A percentile compares a stretch with the other conserved stretches of the same genome.
These are phyloP conservation scores for Collybiopsis luxurians DNA, from an alignment of 768 basidiomycete genomes.

Conservation along the genomic window DNA sequence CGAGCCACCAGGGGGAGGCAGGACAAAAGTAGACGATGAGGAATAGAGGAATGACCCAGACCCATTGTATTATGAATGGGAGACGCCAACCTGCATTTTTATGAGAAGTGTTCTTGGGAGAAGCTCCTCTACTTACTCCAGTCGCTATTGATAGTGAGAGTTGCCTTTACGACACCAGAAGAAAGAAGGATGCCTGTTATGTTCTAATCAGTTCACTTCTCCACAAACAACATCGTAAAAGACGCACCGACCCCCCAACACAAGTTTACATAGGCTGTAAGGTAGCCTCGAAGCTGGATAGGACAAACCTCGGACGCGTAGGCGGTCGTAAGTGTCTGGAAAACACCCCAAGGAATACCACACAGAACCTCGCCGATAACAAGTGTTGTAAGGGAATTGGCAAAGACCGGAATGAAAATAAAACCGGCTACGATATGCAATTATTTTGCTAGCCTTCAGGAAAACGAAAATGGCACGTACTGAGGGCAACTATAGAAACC, in stretches of 20 bases:
- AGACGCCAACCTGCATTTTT: constrained; percentile 15
- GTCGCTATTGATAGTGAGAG: constrained; percentile 15
- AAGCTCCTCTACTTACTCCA: constrained; percentile 15
- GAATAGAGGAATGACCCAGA: constrained; percentile 19
- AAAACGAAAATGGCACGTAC: constrained; percentile 12
- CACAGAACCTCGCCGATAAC: neutral
- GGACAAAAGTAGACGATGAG: constrained; percentile 16
- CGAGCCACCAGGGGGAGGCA: constrained; percentile 20
- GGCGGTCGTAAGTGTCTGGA: constrained; percentile 21
- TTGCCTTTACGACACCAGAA: constrained; percentile 18
- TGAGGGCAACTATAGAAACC: constrained; percentile 16
- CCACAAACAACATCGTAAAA: neutral
- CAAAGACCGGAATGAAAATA: constrained; percentile 18
- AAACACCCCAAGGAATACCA: constrained; percentile 10
- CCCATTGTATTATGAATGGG: constrained; percentile 21
- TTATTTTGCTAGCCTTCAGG: constrained; percentile 11
- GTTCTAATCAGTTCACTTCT: neutral
- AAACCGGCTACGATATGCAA: constrained; percentile 12
- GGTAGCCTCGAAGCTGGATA: constrained; percentile 18
- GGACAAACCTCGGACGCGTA: constrained; percentile 23
- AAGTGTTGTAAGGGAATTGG: constrained; percentile 7
- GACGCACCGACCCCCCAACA: constrained; percentile 21
- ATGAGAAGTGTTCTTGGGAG: too few species aligned
- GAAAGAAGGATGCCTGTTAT: constrained; percentile 1
- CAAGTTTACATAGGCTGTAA: constrained; percentile 22